Evolutionary conservation across 768 basidiomycete species (phyloP).

Genomic region (Strobilomyces confusus): DNA sequence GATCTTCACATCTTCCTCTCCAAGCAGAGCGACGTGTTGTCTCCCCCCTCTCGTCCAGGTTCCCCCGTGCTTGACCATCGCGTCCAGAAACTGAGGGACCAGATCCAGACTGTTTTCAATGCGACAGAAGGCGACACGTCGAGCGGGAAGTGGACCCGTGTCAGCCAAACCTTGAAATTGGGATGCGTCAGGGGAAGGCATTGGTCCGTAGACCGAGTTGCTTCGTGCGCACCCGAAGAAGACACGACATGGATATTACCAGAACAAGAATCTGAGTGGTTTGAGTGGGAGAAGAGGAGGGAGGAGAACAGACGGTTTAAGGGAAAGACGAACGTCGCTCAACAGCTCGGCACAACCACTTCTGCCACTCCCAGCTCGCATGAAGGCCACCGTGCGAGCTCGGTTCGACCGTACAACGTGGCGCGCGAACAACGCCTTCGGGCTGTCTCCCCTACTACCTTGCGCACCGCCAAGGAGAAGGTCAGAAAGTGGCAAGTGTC

Average conservation of each 20-base stretch:
- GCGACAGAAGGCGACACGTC: slow-evolving; percentile 37
- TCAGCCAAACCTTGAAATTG: slow-evolving; percentile 39
- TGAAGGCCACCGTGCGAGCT: not conserved
- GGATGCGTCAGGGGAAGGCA: slow-evolving; percentile 37
- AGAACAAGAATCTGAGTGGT: slow-evolving; percentile 48
- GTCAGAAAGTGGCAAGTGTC: slow-evolving; percentile 35
- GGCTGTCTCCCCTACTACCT: slow-evolving; percentile 23
- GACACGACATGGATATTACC: slow-evolving; percentile 36
- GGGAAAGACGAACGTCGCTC: slow-evolving; percentile 13
- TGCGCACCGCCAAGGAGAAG: slow-evolving; percentile 33
- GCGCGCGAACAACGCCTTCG: slow-evolving; percentile 4
- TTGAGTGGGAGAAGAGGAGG: slow-evolving; percentile 39
- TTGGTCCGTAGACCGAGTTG: slow-evolving; percentile 22
- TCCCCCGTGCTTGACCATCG: slow-evolving; percentile 28
- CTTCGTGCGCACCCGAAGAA: slow-evolving; percentile 22
- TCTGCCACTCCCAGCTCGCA: slow-evolving; percentile 6
- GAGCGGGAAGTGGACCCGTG: slow-evolving; percentile 44
- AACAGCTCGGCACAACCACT: not conserved
- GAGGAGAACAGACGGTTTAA: slow-evolving; percentile 18
- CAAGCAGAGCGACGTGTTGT: slow-evolving; percentile 30
- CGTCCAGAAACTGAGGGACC: slow-evolving; percentile 32
- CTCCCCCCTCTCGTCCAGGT: slow-evolving; percentile 33
- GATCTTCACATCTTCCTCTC: slow-evolving; percentile 32
- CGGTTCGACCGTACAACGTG: not conserved
- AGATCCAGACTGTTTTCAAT: slow-evolving; percentile 34